Conservation (phyloP, 129 eudicot genomes). For the Flaveria ramosissima region DNA sequence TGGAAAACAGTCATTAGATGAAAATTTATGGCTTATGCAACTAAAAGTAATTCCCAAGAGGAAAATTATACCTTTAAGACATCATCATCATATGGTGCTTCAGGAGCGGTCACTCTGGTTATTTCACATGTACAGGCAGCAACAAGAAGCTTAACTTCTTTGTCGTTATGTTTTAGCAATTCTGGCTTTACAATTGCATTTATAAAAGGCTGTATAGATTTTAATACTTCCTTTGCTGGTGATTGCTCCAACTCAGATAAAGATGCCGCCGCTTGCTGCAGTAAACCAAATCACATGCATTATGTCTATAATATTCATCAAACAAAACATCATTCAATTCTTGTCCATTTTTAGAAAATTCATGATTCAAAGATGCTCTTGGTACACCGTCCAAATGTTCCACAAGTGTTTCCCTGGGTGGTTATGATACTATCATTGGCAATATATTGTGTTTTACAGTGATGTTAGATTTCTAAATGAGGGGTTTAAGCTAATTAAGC, state of each 20-base stretch:
- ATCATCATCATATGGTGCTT: constrained; percentile 88
- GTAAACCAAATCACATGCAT: constrained; percentile 15
- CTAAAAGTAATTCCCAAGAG: not conserved
- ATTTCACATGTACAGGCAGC: constrained; percentile 94
- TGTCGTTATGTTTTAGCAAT: constrained; percentile 82
- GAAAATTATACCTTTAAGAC: constrained; percentile 62
- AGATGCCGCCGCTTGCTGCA: constrained; percentile 80
- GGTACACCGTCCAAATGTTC: not conserved
- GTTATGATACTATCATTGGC: not conserved
- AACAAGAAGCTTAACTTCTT: constrained; percentile 88
- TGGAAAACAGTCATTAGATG: constrained; percentile 9
- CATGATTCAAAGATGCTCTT: not conserved
- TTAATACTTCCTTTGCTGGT: constrained; percentile 62
- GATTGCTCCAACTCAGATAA: constrained; percentile 89
- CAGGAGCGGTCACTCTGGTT: constrained; percentile 96
- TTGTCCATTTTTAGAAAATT: not conserved
- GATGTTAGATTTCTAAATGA: not conserved
- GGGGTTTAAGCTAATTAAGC: constrained; percentile 1
- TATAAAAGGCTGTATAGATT: constrained; percentile 75
- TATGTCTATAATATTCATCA: constrained; percentile 1
- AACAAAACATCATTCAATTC: not conserved
- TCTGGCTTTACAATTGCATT: constrained; percentile 78
- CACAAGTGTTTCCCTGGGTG: not conserved
- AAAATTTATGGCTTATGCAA: constrained; percentile 5
- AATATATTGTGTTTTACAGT: not conserved